Percentiles rank a stretch among this genome's conserved stretches.
Conservation (phyloP, 768 basidiomycete genomes). For the Lactifluus rugatus region DNA sequence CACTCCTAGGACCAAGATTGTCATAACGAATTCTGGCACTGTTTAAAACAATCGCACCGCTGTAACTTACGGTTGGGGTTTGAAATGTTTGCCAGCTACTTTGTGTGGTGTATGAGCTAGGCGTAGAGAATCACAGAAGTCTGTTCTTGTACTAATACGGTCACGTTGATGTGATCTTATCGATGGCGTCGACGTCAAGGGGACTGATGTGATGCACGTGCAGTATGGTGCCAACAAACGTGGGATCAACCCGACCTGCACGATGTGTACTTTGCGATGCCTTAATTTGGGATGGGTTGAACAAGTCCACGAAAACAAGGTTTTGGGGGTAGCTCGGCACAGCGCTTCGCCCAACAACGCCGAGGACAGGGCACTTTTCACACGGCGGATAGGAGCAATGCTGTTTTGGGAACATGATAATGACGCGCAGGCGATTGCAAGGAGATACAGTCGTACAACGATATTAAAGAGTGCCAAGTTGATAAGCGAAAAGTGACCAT, state of each 20-base stretch:
- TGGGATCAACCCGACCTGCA: neutral
- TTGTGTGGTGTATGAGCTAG: slow-evolving; percentile 8
- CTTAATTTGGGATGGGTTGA: too few species aligned
- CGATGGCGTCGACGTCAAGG: slow-evolving; percentile 13
- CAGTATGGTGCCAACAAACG: neutral
- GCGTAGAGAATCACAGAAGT: neutral
- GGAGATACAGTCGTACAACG: neutral
- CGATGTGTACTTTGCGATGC: neutral
- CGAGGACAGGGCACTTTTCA: too few species aligned
- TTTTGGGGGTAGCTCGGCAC: too few species aligned
- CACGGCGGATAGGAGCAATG: neutral
- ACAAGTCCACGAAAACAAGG: too few species aligned
- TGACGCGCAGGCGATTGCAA: neutral
- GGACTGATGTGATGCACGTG: neutral
- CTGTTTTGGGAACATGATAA: too few species aligned
- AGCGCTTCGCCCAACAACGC: too few species aligned
- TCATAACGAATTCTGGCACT: slow-evolving; percentile 47
- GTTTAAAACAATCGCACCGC: slow-evolving; percentile 23
- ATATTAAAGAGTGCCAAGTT: neutral
- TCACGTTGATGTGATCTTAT: slow-evolving; percentile 5
- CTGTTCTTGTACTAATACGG: slow-evolving; percentile 8
- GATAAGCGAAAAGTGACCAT: neutral
- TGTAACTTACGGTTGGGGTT: neutral
- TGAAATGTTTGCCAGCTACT: neutral
- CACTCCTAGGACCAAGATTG: slow-evolving; percentile 35